Evolutionary conservation across 2,329 filamentous ascomycete species (phyloP), one percentile per base, ranked within the genome.

Genomic region (Paramyrothecium roridum): DNA sequence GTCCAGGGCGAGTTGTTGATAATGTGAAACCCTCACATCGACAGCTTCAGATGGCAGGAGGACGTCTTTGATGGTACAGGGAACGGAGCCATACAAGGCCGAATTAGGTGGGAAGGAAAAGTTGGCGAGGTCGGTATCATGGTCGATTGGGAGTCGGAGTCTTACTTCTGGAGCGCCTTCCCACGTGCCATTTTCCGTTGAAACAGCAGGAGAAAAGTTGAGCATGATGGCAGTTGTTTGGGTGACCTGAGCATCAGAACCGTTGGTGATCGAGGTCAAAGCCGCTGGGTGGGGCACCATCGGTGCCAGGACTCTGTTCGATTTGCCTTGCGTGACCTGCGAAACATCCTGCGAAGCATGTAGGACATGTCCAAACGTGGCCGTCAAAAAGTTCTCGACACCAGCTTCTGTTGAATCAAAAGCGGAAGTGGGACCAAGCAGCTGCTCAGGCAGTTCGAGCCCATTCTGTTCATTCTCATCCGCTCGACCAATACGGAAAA

Each of bases 331-430:
- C 47, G 13, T 54, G 33, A 50, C 37, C 17, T n/a, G 22, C 20
- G 48, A 47, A 8, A 22, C 21, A 21, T 55, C 50, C 37, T 68
- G 63, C 21, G 60, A 52, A 7, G 53, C 50, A 56, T 79, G 76
- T 0, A 85, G 72, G 34, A 84, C 58, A 53, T 81, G 77, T 19
- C 82, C 82, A 60, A 85, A 85, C 3, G 72, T 70, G 12, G 80
- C 80, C 3, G 63, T 66, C 2, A 76, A 75, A 7, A 61, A 52
- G n/a, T 57, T 58, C 20, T 21, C 50, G 22, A 34, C 43, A 23
- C 46, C 53, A 23, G 6, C 8, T 20, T 50, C 23, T 10, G 26
- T 30, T 10, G 26, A 30, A 30, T 37, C 48, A 3, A 23, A n/a
- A 1, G 48, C 34, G 34, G 54, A 55, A 45, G 20, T 16, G n/a